These are phyloP conservation scores for Apiotrichum domesticum DNA, from an alignment of 1,284 basidiomycete species.

Conservation along the genomic window DNA sequence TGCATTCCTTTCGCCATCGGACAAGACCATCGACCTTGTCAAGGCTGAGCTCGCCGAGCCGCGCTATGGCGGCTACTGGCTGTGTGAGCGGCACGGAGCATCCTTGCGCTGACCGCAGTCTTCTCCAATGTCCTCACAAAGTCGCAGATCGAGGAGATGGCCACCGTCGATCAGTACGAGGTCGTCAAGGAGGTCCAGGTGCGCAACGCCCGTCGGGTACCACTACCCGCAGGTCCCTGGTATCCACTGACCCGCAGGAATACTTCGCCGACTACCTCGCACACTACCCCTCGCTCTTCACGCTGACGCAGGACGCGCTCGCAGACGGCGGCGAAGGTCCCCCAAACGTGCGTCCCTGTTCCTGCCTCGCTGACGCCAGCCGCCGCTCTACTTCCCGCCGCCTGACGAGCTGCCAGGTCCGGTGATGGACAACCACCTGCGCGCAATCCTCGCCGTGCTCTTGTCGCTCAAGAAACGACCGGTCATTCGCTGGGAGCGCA, in stretches of 20 bases:
- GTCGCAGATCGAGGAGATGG: conserved; percentile 83
- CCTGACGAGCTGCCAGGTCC: conserved; percentile 51
- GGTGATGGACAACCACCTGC: conserved; percentile 70
- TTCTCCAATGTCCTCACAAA: conserved; percentile 93
- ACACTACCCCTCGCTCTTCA: conserved; percentile 79
- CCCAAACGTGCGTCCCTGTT: conserved; percentile 32
- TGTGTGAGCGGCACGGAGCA: conserved; percentile 65
- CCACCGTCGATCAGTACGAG: conserved; percentile 92
- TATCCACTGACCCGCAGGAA: conserved; percentile 56
- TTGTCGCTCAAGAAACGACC: conserved; percentile 96
- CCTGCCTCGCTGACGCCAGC: conserved; percentile 22
- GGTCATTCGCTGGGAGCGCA: conserved; percentile 83
- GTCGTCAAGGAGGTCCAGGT: conserved; percentile 96
- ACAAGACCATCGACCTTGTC: conserved; percentile 73
- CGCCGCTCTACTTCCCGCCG: conserved; percentile 53
- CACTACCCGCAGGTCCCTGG: neutral
- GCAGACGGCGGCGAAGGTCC: conserved; percentile 45
- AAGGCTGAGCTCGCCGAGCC: conserved; percentile 80
- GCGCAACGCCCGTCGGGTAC: conserved; percentile 22
- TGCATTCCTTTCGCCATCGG: conserved; percentile 78
- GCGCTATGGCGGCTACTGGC: conserved; percentile 92
- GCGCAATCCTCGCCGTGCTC: conserved; percentile 79
- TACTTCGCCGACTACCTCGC: conserved; percentile 93
- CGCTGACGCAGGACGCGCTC: conserved; percentile 62
- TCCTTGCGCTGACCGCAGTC: conserved; percentile 52